phyloP scores from a whole-genome alignment of 169 alveolate species.

The Cryptosporidium canis region DNA sequence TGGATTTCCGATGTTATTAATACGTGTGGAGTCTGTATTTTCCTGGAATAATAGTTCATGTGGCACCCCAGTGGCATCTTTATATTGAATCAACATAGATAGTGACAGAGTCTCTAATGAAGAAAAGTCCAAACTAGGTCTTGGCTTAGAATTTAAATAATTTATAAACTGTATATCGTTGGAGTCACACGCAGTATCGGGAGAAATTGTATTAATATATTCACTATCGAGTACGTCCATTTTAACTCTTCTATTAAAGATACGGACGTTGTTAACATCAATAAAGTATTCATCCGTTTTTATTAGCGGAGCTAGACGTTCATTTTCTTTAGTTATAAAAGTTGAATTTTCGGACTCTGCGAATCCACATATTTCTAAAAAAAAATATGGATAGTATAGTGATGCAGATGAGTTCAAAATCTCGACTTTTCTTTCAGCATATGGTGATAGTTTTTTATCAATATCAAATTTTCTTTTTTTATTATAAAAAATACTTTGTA shows the following conservation, averaged over 20 bases:
- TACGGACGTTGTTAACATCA: not conserved
- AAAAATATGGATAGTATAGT: constrained; percentile 1
- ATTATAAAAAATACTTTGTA: constrained; percentile 40
- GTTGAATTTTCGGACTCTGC: constrained; percentile 24
- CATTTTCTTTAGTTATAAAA: not conserved
- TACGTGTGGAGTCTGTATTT: not conserved
- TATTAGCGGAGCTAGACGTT: not conserved
- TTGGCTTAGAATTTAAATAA: not conserved
- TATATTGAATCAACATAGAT: constrained; percentile 24
- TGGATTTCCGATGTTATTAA: not conserved
- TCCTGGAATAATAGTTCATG: not conserved
- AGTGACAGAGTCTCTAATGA: constrained; percentile 23
- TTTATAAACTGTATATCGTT: not conserved
- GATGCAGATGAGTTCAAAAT: constrained; percentile 30
- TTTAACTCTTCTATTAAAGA: not conserved
- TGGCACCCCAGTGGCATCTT: not conserved
- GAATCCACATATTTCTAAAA: constrained; percentile 45
- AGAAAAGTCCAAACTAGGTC: constrained; percentile 14
- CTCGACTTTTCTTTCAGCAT: constrained; percentile 24
- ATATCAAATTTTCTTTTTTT: not conserved
- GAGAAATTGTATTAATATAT: not conserved
- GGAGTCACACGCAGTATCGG: not conserved
- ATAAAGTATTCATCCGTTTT: constrained; percentile 37
- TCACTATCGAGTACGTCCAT: not conserved
- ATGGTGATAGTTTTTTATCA: constrained; percentile 12